phyloP scores from a whole-genome alignment of 1,284 basidiomycete genomes.

The Nidula niveotomentosa region DNA sequence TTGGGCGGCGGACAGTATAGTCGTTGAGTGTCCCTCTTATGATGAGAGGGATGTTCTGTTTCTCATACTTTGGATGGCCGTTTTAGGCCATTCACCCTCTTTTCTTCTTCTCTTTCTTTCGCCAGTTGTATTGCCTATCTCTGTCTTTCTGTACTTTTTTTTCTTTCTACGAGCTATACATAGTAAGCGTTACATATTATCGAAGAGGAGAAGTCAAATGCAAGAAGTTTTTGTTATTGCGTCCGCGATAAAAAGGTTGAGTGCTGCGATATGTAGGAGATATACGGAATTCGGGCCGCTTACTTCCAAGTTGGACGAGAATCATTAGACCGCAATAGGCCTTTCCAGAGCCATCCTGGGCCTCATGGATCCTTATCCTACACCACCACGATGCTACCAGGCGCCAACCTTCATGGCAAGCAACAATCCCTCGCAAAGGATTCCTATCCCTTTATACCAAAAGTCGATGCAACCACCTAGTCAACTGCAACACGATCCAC shows the following conservation, averaged over 20 bases:
- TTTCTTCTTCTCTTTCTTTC: neutral
- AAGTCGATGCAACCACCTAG: no score
- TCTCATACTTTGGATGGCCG: neutral
- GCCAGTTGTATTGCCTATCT: neutral
- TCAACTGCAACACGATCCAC: no score
- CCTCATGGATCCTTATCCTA: no score
- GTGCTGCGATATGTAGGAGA: neutral
- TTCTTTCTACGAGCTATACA: neutral
- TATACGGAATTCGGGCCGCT: no score
- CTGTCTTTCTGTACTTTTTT: neutral
- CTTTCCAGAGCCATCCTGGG: no score
- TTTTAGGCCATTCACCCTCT: neutral
- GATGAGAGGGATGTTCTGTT: neutral
- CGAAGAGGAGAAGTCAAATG: neutral
- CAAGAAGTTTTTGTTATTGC: no score
- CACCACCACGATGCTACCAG: no score
- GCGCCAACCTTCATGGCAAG: no score
- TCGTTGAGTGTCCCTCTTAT: slow-evolving; percentile 1
- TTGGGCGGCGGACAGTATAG: slow-evolving; percentile 17
- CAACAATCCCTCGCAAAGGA: no score
- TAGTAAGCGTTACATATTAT: neutral
- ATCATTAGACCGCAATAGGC: no score
- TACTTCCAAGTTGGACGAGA: no score
- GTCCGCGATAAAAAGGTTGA: neutral
- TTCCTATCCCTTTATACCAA: no score